Percentiles rank a stretch among this genome's conserved stretches.
Evolutionary conservation across 2,329 filamentous ascomycete species (phyloP).

Genomic region (Curvularia hawaiiensis): DNA sequence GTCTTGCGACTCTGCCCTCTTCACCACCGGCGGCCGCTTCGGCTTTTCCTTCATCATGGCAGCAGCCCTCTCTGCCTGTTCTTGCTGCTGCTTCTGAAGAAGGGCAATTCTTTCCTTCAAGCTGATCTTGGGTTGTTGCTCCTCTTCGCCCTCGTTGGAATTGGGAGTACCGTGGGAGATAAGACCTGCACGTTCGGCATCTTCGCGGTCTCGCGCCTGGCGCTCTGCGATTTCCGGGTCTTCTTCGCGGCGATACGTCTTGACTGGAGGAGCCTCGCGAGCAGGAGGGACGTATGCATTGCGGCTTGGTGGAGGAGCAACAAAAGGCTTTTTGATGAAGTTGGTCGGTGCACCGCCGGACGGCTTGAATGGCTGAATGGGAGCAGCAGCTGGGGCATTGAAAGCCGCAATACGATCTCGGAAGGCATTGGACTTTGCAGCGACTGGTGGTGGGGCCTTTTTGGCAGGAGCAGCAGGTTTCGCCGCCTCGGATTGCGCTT

Average conservation of each 20-base stretch:
- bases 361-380: slow-evolving; percentile 89
- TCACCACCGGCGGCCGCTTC: slow-evolving; percentile 71
- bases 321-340: slow-evolving; percentile 97
- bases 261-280: slow-evolving; percentile 72
- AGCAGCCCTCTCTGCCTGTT: slow-evolving; percentile 83
- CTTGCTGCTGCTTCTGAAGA: slow-evolving; percentile 90
- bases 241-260: slow-evolving; percentile 84
- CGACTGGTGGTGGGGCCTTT: slow-evolving; percentile 68
- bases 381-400: slow-evolving; percentile 85
- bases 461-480: slow-evolving; percentile 49
- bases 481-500: slow-evolving; percentile 43
- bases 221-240: slow-evolving; percentile 70
- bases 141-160: slow-evolving; percentile 61
- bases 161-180: slow-evolving; percentile 47
- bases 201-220: slow-evolving; percentile 68
- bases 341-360: slow-evolving; percentile 61
- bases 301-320: slow-evolving; percentile 90
- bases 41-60: slow-evolving; percentile 85
- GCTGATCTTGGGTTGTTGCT: slow-evolving; percentile 88
- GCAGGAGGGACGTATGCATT: slow-evolving; percentile 85
- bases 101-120: slow-evolving; percentile 95
- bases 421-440: slow-evolving; percentile 87
- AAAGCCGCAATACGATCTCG: slow-evolving; percentile 96
- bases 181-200: slow-evolving; percentile 71
- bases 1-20: slow-evolving; percentile 60